Base-by-base conservation (phyloP, 2,329 filamentous ascomycete species). In the Colletotrichum sp. region DNA sequence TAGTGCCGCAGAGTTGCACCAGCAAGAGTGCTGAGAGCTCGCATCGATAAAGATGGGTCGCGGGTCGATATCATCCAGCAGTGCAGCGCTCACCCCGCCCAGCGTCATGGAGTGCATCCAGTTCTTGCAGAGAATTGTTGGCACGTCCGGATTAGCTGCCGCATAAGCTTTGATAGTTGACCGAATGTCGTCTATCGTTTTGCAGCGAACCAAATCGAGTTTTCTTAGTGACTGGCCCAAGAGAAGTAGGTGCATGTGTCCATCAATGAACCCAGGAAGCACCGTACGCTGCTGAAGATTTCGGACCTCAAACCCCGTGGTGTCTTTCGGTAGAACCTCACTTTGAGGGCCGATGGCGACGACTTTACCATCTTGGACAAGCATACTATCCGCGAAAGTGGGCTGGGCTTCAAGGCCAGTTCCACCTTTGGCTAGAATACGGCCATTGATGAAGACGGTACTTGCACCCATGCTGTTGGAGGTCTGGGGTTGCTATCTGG, bases 31-130 rank as follows among this genome's bases (percentile, higher is more conserved):
- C 21, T 88, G 77, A 65, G 87, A 86, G 63, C 85, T 86, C 0
- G 84, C 82, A 69, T 88, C 85, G 70, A 89, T 85, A 76, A 85
- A 88, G 24, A 88, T 86, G 0, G 87, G 87, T 39, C 86, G 81
- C 1, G 84, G 78, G 69, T 87, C 86, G 6, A 88, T 77, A 77
- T 87, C 86, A 64, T 89, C 87, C 2, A 89, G 77, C 83, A 87
- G 83, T 21, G 80, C 82, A 0, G 84, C 84, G 62, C 84, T 81
- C 3, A 86, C 86, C 26, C 83, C 79, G 12, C 83, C 82, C 15
- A 84, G 79, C 3, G 86, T 88, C 83, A 85, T 86, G n/a, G 81
- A 82, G 44, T 87, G 84, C 83, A 87, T 86, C 87, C 87, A 88
- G 6, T 86, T 85, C 60, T 81, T 82, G 69, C 84, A 87, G 60